Evolutionary conservation across 2,329 filamentous ascomycete genomes (phyloP), one percentile per base, ranked within the genome.

Genomic region (Macrophomina pseudophaseolina): DNA sequence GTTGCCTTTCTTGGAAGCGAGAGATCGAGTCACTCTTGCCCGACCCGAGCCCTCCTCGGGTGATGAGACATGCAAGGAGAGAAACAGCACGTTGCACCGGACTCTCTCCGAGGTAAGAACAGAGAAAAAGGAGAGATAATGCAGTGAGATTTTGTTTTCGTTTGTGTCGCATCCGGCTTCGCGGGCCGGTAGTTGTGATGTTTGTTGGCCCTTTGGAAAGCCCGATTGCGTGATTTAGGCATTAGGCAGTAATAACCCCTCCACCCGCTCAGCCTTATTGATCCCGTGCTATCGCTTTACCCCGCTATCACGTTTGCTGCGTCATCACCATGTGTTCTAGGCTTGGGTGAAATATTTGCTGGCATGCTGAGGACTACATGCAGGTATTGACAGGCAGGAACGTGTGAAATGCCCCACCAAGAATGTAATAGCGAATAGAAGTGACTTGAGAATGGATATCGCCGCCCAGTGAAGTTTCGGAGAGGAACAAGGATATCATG

Each of bases 151-250:
- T 30, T 35, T 54, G 16, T 16, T 35, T 23, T 23, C 23, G 2
- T 23, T 23, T 23, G 23, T 23, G 23, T 23, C 23, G 23, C 23
- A 23, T 1, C 23, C 33, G 32, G 16, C 4, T 18, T 5, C 32
- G 12, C 52, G 48, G 48, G 18, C 16, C 11, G 16, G 14, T 14
- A 4, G 18, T 38, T 38, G 33, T 6, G 32, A 23, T 32, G 18
- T 4, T 38, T 40, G 28, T 32, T 53, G 30, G 53, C n/a, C 35
- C 18, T 38, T 38, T 35, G 9, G 38, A 23, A 28, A 46, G 38
- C 38, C 54, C 35, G 32, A 59, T 60, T 48, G 56, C 56, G 56
- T 35, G 54, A 59, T 23, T 23, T 23, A 23, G 23, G 23, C 23
- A 23, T 59, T 38, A 18, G 54, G 54, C 54, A 44, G 40, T 18